Evolutionary conservation across 225 moss, liverwort and hornwort genomes (phyloP), one percentile per base, ranked within the genome.

Genomic region (Sphagnum tenellum): DNA sequence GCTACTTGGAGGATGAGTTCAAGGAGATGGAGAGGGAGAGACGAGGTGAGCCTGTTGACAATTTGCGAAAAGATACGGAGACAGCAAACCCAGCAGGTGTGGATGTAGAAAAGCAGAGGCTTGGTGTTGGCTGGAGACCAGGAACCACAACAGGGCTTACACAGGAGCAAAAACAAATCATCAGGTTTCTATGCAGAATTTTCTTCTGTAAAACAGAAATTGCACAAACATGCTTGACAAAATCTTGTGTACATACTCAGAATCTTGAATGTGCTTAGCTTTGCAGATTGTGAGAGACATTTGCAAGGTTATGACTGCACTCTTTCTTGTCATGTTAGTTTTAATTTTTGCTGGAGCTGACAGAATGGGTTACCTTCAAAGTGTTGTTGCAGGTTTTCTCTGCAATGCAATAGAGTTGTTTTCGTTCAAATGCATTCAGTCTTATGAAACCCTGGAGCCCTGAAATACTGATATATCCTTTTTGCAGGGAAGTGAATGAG

Each of bases 121-220:
- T 72, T 56, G 84, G 76, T 46, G 72, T 77, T 29, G 74, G 75
- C 55, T 78, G 75, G 88, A 86, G 73, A 56, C 70, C 70, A 69
- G 75, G 82, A 4, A 80, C 75, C 70, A 63, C 83, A 9, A 70
- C 73, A 12, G 92, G 89, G 61, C 75, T 89, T 49, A 90, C 78
- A 67, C 67, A 78, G 64, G 87, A 89, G 76, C 96, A 98, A 65
- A 98, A 98, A 65, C 78, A 87, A 74, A 74, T 86, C 14, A 81
- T 90, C 51, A 82, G 82, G 86, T 84, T 50, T 45, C 44, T 58
- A 44, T 58, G 57, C 12, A 12, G 2, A 12, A 5, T 58, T 58
- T 0, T 5, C 57, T 58, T 58, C 44, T 58, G 57, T 58, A 29
- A 29, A 29, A 29, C 29, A 29, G 29, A 29, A 29, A 29, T 29